Base-by-base conservation (phyloP, 1,284 basidiomycete species). In the Boletellus sp. region DNA sequence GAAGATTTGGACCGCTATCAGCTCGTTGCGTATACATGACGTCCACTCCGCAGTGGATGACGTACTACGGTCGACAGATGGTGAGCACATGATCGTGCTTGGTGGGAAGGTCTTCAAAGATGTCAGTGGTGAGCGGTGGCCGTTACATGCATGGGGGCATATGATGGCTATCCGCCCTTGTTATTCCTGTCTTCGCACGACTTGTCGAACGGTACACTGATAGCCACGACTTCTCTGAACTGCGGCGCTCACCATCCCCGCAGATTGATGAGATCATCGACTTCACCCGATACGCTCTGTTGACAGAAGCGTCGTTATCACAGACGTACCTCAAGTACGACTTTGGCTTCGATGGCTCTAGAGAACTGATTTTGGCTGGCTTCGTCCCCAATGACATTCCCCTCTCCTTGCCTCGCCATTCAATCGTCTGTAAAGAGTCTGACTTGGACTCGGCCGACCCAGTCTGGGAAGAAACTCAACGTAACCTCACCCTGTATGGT, bases 121-220 rank as follows among this genome's bases (percentile, higher is more conserved):
- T 33, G n/a, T 51, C 30, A 66, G 68, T 19, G 55, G 54, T n/a
- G 54, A 56, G 49, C 44, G 53, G 21, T 68, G 64, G 60, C 65
- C 69, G 21, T 59, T 71, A 46, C 67, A 65, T 32, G 68, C 64
- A 10, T 69, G 69, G 69, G 65, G 66, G 8, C 68, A 71, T 41
- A 59, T 70, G 59, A 61, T 58, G 45, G 60, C 60, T 26, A 47
- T 70, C 35, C 58, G 58, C 33, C 46, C 42, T 18, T 68, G 68
- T 41, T 70, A 68, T 47, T 60, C 62, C 5, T 70, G 68, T 43
- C 64, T 70, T 52, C 68, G 66, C 26, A 50, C 41, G 12, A 57
- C 58, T 24, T 68, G 68, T 49, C 58, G 57, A 51, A 67, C 66
- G 53, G 69, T 70, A 56, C 36, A 44, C 44, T 19, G 13, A n/a